Evolutionary conservation across 2,329 filamentous ascomycete genomes (phyloP).

Genomic region (Scedosporium boydii): DNA sequence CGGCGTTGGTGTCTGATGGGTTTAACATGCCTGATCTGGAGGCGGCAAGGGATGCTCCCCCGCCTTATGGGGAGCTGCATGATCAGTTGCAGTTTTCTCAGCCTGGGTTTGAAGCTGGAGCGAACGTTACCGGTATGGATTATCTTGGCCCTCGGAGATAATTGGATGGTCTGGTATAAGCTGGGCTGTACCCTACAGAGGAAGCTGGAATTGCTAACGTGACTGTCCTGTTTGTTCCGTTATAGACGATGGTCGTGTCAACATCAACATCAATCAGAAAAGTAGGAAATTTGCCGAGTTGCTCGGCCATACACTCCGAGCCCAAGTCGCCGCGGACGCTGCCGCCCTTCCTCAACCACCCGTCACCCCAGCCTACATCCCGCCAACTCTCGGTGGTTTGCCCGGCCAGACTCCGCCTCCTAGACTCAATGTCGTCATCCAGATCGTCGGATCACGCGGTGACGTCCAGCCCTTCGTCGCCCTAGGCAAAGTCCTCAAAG

Average conservation of each 20-base stretch:
- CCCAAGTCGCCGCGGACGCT: slow-evolving; percentile 38
- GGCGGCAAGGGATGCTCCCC: slow-evolving; percentile 33
- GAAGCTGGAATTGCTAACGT: no score
- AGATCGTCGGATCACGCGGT: slow-evolving; percentile 65
- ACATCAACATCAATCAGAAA: slow-evolving; percentile 71
- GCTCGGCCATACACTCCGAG: slow-evolving; percentile 53
- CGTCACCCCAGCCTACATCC: slow-evolving; percentile 52
- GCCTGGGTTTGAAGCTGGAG: slow-evolving; percentile 53
- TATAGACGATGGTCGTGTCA: slow-evolving; percentile 63
- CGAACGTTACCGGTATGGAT: slow-evolving; percentile 41
- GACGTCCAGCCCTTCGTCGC: slow-evolving; percentile 71
- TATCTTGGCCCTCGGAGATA: background rate
- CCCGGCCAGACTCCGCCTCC: slow-evolving; percentile 48
- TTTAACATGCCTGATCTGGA: slow-evolving; percentile 32
- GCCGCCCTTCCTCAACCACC: slow-evolving; percentile 19
- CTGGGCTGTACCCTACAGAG: background rate
- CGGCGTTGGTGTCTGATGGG: slow-evolving; percentile 26
- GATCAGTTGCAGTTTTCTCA: slow-evolving; percentile 51
- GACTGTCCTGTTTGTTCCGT: background rate
- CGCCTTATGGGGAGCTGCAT: slow-evolving; percentile 49
- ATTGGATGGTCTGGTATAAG: background rate
- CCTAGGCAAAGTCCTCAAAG: slow-evolving; percentile 54
- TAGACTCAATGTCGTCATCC: slow-evolving; percentile 60
- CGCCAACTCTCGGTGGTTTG: slow-evolving; percentile 58
- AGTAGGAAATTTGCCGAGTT: slow-evolving; percentile 56